Conservation (phyloP, 2,329 filamentous ascomycete species). For the Penicillium sp. region DNA sequence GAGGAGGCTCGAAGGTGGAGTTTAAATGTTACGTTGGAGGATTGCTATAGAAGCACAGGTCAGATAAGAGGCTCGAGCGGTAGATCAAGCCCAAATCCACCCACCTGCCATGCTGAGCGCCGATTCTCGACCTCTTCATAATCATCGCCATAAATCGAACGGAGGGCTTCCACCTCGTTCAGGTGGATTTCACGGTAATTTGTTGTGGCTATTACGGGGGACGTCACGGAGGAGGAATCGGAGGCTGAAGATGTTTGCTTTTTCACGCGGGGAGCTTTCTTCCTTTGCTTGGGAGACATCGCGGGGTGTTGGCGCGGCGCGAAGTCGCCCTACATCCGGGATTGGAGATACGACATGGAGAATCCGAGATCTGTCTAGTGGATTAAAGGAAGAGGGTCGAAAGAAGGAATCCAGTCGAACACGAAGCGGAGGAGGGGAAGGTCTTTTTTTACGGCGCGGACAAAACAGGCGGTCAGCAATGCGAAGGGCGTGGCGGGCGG, state of each 20-base stretch:
- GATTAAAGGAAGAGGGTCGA: slow-evolving; percentile 1
- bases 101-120: slow-evolving; percentile 80
- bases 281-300: slow-evolving; percentile 51
- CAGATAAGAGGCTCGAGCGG: slow-evolving; percentile 6
- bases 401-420: slow-evolving; percentile 3
- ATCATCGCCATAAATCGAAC: slow-evolving; percentile 88
- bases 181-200: slow-evolving; percentile 83
- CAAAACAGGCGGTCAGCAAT: slow-evolving; percentile 29
- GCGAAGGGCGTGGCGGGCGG: not conserved
- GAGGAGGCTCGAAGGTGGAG: slow-evolving; percentile 74
- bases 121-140: slow-evolving; percentile 73
- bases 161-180: slow-evolving; percentile 81
- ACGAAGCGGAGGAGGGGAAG: slow-evolving; percentile 4
- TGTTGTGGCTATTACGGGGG: slow-evolving; percentile 44
- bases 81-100: slow-evolving; percentile 23
- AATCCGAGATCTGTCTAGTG: not conserved
- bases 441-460: slow-evolving; percentile 8
- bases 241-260: slow-evolving; percentile 34
- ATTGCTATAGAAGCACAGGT: slow-evolving; percentile 57
- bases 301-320: slow-evolving; percentile 35
- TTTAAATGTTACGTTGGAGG: slow-evolving; percentile 76
- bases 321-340: slow-evolving; percentile 31
- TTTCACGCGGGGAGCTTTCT: slow-evolving; percentile 39
- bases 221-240: slow-evolving; percentile 34
- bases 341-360: slow-evolving; percentile 19